These are phyloP conservation scores for Ceratobasidium sp. DNA, from an alignment of 1,284 basidiomycete genomes.

Conservation along the genomic window DNA sequence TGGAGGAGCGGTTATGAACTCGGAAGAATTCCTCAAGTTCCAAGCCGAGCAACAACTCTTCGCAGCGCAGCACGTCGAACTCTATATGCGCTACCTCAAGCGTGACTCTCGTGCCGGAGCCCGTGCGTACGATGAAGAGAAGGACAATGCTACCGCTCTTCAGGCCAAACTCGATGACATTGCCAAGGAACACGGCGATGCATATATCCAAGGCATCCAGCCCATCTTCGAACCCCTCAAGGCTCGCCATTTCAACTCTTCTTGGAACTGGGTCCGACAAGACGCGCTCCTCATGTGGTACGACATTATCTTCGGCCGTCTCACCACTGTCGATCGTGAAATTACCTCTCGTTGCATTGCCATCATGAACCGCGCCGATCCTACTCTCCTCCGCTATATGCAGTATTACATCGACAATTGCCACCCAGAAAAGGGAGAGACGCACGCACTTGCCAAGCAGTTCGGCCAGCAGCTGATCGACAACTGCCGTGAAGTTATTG, in stretches of 20 bases:
- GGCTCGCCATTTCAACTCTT: conserved; percentile 96
- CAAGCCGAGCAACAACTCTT: conserved; percentile 91
- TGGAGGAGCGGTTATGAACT: conserved; percentile 86
- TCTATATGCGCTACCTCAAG: conserved; percentile 94
- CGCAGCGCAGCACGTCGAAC: conserved; percentile 89
- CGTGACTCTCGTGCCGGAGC: conserved; percentile 92
- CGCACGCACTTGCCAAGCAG: conserved; percentile 91
- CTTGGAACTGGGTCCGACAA: conserved; percentile 99
- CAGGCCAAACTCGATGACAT: conserved; percentile 90
- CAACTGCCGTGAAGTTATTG: conserved; percentile 86
- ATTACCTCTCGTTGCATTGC: conserved; percentile 97
- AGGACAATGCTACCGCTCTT: conserved; percentile 69
- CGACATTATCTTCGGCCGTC: conserved; percentile 93
- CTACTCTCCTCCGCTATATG: conserved; percentile 89
- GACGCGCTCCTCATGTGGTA: conserved; percentile 95
- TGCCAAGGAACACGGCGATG: conserved; percentile 86
- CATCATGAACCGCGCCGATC: conserved; percentile 96
- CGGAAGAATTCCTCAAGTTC: conserved; percentile 97
- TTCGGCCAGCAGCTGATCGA: conserved; percentile 96
- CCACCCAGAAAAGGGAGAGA: conserved; percentile 83
- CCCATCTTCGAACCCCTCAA: conserved; percentile 93
- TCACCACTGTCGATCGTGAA: conserved; percentile 90
- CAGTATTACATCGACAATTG: conserved; percentile 90
- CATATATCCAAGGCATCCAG: conserved; percentile 92
- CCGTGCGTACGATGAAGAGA: conserved; percentile 85